These are phyloP conservation scores for Gomphus bonarii DNA, from an alignment of 1,284 basidiomycete genomes.

Conservation along the genomic window DNA sequence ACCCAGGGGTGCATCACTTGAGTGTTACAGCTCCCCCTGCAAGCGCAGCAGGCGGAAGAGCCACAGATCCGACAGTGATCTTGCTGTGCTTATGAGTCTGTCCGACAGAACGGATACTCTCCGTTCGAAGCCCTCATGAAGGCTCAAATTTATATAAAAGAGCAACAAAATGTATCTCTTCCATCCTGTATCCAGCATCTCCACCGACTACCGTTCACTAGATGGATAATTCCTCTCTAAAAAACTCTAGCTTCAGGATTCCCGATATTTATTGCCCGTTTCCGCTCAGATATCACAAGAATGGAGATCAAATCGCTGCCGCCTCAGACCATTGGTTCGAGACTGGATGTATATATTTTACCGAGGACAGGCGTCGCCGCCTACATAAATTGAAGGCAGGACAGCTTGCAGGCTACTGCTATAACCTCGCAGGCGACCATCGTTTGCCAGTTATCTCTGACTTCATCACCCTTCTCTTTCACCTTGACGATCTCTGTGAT, in stretches of 20 bases:
- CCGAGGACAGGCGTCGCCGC: slow-evolving; percentile 35
- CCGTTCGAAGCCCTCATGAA: no score
- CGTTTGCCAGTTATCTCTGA: slow-evolving; percentile 49
- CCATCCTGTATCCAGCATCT: no score
- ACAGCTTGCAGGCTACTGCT: slow-evolving; percentile 55
- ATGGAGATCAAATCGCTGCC: slow-evolving; percentile 43
- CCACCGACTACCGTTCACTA: no score
- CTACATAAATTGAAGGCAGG: slow-evolving; percentile 55
- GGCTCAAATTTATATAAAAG: no score
- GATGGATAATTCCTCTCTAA: neutral
- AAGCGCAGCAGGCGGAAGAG: no score
- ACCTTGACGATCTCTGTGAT: slow-evolving; percentile 47
- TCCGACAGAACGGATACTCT: no score
- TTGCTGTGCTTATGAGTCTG: no score
- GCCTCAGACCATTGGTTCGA: slow-evolving; percentile 49
- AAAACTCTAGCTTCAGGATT: slow-evolving; percentile 32
- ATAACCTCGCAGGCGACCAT: slow-evolving; percentile 40
- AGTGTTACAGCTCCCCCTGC: no score
- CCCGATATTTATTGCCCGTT: slow-evolving; percentile 60
- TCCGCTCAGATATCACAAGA: slow-evolving; percentile 38
- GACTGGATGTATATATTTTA: slow-evolving; percentile 35
- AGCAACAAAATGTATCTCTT: no score
- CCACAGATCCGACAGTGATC: no score
- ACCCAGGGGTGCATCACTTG: no score
- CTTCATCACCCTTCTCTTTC: slow-evolving; percentile 50